A percentile compares a stretch with the other conserved stretches of the same genome.
Conservation (phyloP, 1,284 basidiomycete genomes). For the Stereum hirsutum region DNA sequence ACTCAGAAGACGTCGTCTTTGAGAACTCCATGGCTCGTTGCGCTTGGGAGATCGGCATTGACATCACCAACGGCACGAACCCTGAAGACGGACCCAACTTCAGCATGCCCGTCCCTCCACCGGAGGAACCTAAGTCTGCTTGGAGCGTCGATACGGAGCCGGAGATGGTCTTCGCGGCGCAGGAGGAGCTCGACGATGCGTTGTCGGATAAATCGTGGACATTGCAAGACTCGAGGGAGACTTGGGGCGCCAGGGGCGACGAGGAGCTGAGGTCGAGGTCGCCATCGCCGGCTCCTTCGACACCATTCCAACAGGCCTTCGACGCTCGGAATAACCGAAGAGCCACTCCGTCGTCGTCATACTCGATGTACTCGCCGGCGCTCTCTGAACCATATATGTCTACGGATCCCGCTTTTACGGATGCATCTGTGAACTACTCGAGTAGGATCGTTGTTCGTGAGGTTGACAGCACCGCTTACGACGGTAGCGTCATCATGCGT, state of each 20-base stretch:
- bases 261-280: conserved; percentile 18
- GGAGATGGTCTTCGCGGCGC: conserved; percentile 51
- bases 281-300: conserved; percentile 10
- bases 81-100: conserved; percentile 16
- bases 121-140: conserved; percentile 19
- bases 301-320: conserved; percentile 8
- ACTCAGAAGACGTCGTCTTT: conserved; percentile 65
- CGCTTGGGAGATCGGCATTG: conserved; percentile 69
- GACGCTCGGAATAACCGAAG: too few species aligned
- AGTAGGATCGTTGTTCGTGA: conserved; percentile 47
- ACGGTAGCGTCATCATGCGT: conserved; percentile 36
- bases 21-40: conserved; percentile 79
- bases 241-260: conserved; percentile 20
- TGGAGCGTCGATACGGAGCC: conserved; percentile 64
- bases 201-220: conserved; percentile 29
- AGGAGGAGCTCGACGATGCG: too few species aligned
- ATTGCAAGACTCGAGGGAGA: conserved; percentile 24
- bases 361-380: conserved; percentile 28
- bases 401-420: conserved; percentile 34
- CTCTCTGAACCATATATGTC: conserved; percentile 27
- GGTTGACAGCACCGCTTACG: conserved; percentile 44
- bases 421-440: conserved; percentile 21
- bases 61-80: conserved; percentile 41
- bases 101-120: conserved; percentile 15
- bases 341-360: conserved; percentile 22